These are phyloP conservation scores for Cytospora leucostoma DNA, from an alignment of 2,329 filamentous ascomycete genomes.

Conservation along the genomic window DNA sequence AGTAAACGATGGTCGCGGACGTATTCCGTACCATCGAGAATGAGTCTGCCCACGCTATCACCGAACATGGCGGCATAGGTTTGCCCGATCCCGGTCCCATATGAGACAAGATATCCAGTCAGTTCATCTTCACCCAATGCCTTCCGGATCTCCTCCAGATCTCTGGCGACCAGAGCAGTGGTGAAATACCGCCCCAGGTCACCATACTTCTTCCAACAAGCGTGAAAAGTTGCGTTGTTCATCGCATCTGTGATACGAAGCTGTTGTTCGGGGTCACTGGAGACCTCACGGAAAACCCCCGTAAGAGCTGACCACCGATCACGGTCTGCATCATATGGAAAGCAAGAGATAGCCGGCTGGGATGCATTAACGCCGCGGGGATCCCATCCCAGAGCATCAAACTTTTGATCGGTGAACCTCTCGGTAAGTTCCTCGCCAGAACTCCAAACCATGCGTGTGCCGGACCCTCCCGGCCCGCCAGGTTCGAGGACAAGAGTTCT, in stretches of 20 bases:
- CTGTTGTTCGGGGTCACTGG: constrained; percentile 38
- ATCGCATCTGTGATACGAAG: constrained; percentile 48
- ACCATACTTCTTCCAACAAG: constrained; percentile 46
- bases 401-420: constrained; percentile 45
- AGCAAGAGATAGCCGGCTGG: constrained; percentile 49
- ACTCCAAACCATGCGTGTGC: constrained; percentile 45
- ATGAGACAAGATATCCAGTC: constrained; percentile 53
- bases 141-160: constrained; percentile 51
- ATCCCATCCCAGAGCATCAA: constrained; percentile 56
- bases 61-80: constrained; percentile 55
- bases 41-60: constrained; percentile 48
- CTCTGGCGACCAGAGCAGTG: constrained; percentile 50
- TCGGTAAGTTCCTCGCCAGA: constrained; percentile 40
- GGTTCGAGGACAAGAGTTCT: constrained; percentile 53
- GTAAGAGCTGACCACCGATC: constrained; percentile 49
- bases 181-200: constrained; percentile 49
- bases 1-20: constrained; percentile 48
- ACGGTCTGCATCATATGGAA: constrained; percentile 46
- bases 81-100: constrained; percentile 55
- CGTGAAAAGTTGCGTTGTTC: constrained; percentile 46
- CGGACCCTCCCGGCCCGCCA: constrained; percentile 53
- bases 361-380: constrained; percentile 55
- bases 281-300: constrained; percentile 41
- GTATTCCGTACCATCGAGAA: constrained; percentile 53
- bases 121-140: constrained; percentile 48